Evolutionary conservation across 2,329 filamentous ascomycete genomes (phyloP), one percentile per base, ranked within the genome.

Genomic region (Venturiaceae sp.): DNA sequence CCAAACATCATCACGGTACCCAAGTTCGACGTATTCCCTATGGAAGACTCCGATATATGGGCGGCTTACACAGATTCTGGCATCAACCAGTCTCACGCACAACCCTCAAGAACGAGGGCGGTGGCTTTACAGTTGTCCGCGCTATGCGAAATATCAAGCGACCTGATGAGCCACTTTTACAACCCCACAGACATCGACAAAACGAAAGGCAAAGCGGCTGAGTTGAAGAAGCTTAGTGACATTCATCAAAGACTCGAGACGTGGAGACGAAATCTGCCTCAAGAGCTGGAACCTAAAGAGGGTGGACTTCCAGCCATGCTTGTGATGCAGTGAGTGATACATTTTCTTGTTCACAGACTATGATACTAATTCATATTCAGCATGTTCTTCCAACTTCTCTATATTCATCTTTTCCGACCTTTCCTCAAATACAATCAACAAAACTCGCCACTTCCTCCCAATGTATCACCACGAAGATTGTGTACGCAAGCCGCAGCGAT

Each of bases 321-420:
- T 23, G 77, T 87, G 32, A 87, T 87, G 84, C 92, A 97, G 92
- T 96, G 83, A 82, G 91, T 82, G 6, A 58, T 36, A 21, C 60
- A 8, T 32, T 55, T 16, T 54, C 9, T 36, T 57, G 56, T 32
- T 5, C 16, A 9, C 14, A 3, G 16, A 37, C 7, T 21, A 13
- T 8, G 16, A 21, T 37, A 11, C 16, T 58, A 19, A 30, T 16
- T 2, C 5, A 26, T 23, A 7, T 23, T 5, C 66, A 96, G 92
- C 75, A 97, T 97, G 92, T 96, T 97, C 73, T 96, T 92, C 71
- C 92, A 97, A 67, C 80, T 97, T 0, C 84, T 96, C 52, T 95
- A 95, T 68, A 95, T 97, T 61, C 92, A 97, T 67, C 84, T 97
- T 4, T 97, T 96, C 77, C 85, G 92, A 5, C 92, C 94, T 0